Base-by-base conservation (phyloP, 2,329 filamentous ascomycete species). In the Claviceps pusilla region DNA sequence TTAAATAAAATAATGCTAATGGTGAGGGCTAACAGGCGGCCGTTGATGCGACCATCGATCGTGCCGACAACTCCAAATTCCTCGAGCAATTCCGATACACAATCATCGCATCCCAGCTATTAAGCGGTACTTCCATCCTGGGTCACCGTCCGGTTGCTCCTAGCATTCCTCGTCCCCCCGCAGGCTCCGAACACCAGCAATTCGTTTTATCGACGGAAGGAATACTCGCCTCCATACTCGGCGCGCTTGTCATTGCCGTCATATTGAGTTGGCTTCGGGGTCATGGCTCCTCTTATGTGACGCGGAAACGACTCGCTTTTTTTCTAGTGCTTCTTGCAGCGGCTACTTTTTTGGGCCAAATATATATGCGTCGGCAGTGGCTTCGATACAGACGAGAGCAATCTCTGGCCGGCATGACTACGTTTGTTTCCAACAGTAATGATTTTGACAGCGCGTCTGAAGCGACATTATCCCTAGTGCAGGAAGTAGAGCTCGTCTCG, bases 401-500 rank as follows among this genome's bases (percentile, higher is more conserved):
- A 65, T 83, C 86, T 0, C 75, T 95, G 42, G 75, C 80, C 39
- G 81, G 84, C 58, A 82, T 86, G 5, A 80, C 80, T 11, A 70
- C 74, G 0, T 82, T 95, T 59, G 82, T 93, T 48, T 75, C 79
- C 49, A 83, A 82, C 63, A 83, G 89, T 43, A 88, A 94, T 64
- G 82, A 84, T 51, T 89, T 94, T 61, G 89, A 96, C 68, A 80
- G 83, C 45, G 84, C 84, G 28, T 83, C 80, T 45, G 83, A 83
- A 43, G 85, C 87, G 37, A 86, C 87, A 2, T 74, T 95, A 54
- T 82, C 86, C 42, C 78, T 95, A 57, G 84, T 96, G 58, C 90
- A 95, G 67, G 90, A 96, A 69, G 89, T 96, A n/a, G 90, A 96
- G 71, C 76, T 96, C 37, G 89, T 96, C 31, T 94, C 90, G 35